phyloP scores from a whole-genome alignment of 2,329 filamentous ascomycete species.

The Coccinonectria pachysandricola region DNA sequence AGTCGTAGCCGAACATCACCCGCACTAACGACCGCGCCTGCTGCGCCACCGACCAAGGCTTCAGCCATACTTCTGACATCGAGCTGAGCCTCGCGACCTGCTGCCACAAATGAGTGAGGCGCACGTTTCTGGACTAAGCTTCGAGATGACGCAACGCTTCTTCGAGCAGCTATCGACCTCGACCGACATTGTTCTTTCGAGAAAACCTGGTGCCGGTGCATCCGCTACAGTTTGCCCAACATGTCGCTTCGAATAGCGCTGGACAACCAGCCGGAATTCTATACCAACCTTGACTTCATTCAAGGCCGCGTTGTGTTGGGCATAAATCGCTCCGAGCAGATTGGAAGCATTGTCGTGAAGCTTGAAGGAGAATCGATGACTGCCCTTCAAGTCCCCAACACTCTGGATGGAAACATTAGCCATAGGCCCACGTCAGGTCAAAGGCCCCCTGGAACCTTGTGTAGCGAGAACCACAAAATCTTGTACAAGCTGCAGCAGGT shows the following conservation, averaged over 20 bases:
- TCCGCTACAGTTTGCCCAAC: too few species aligned
- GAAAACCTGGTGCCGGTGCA: too few species aligned
- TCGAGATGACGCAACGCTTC: too few species aligned
- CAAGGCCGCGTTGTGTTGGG: conserved; percentile 48
- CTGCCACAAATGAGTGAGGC: too few species aligned
- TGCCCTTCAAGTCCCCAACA: conserved; percentile 43
- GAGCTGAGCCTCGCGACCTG: too few species aligned
- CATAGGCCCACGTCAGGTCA: conserved; percentile 18
- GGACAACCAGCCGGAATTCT: conserved; percentile 58
- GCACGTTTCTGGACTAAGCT: too few species aligned
- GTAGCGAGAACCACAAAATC: conserved; percentile 58
- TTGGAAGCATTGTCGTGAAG: conserved; percentile 69
- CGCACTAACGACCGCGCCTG: too few species aligned
- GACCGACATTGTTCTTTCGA: too few species aligned
- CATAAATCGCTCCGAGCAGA: conserved; percentile 55
- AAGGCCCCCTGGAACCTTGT: conserved; percentile 30
- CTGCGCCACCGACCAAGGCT: too few species aligned
- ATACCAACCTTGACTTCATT: conserved; percentile 70
- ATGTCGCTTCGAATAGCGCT: conserved; percentile 61
- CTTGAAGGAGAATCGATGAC: conserved; percentile 72
- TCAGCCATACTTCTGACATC: too few species aligned
- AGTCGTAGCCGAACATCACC: too few species aligned
- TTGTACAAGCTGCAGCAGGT: conserved; percentile 64
- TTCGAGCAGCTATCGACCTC: too few species aligned
- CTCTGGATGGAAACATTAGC: conserved; percentile 33